Base-by-base conservation (phyloP, 2,329 filamentous ascomycete genomes). In the Fusarium nematophilum region DNA sequence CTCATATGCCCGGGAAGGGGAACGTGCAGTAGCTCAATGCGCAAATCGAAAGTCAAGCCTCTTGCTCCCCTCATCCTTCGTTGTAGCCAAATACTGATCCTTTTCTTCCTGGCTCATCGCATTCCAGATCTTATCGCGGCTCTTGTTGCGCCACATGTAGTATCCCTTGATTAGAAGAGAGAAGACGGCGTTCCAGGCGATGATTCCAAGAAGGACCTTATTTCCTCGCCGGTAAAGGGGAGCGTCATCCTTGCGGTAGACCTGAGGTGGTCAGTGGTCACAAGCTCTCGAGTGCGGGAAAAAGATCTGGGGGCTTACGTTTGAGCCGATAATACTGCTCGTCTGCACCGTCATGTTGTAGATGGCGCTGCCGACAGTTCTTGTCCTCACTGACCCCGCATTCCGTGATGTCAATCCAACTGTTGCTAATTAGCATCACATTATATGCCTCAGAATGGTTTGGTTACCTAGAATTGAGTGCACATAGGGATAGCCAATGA, bases 331-430 rank as follows among this genome's bases (percentile, higher is more conserved):
- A 17, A 78, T 75, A 27, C 57, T 65, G 2, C 69, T 63, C 2
- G 64, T 66, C 75, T 75, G 72, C 5, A 74, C 69, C 33, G 63
- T 71, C 70, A 76, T 75, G 65, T 86, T 87, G 70, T 87, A 87
- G 13, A 85, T 70, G 1, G 83, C 84, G 0, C 82, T 80, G 1
- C 82, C 81, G 2, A 88, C 82, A 0, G 85, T 83, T 7, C 86
- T 73, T 14, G 83, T 85, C n/a, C 84, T 76, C 3, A 88, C 86
- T 3, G 80, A 80, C 42, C 84, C 84, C 0, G 84, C 79, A 61
- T 88, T 88, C 36, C 84, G 79, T 4, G 81, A 83, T 1, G 79
- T 83, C 74, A 83, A 82, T 0, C 81, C 83, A 1, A 86, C 84
- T 18, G 86, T 30, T 10, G 7, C 8, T 6, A 21, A 30, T 36